Conservation (phyloP, 306 rosid species). For the Cicer judaicum region DNA sequence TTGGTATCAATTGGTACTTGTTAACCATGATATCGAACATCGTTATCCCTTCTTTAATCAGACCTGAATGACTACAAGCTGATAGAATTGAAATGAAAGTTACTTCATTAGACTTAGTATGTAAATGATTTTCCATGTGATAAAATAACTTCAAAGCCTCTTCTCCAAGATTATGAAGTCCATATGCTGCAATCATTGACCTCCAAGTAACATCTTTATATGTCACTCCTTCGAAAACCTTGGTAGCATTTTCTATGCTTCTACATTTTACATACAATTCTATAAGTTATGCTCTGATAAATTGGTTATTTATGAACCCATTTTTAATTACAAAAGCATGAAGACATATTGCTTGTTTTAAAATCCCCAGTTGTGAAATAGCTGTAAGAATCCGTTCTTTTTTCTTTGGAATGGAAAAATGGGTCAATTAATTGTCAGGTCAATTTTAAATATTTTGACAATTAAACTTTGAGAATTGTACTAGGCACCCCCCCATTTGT, state of each 20-base stretch:
- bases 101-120: conserved; percentile 57
- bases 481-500: too few relatives aligned
- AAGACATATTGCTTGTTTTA: conserved; percentile 68
- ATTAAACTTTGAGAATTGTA: too few relatives aligned
- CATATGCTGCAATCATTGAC: conserved; percentile 80
- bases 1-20: conserved; percentile 57
- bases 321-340: conserved; percentile 59
- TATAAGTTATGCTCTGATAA: conserved; percentile 70
- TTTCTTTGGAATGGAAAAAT: too few relatives aligned
- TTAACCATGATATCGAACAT: conserved; percentile 65
- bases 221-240: conserved; percentile 58
- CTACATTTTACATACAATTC: conserved; percentile 81
- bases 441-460: too few relatives aligned
- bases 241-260: conserved; percentile 56
- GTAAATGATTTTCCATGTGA: conserved; percentile 59
- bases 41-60: conserved; percentile 68
- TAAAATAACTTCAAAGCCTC: conserved; percentile 57
- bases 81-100: conserved; percentile 76
- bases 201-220: conserved; percentile 79
- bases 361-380: conserved; percentile 67
- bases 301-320: conserved; percentile 54
- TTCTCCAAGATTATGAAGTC: conserved; percentile 73
- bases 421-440: too few relatives aligned
- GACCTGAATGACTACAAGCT: conserved; percentile 87
- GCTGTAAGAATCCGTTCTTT: conserved; percentile 49